Base-by-base conservation (phyloP, 1,284 basidiomycete genomes). In the Phellopilus nigrolimitatus region DNA sequence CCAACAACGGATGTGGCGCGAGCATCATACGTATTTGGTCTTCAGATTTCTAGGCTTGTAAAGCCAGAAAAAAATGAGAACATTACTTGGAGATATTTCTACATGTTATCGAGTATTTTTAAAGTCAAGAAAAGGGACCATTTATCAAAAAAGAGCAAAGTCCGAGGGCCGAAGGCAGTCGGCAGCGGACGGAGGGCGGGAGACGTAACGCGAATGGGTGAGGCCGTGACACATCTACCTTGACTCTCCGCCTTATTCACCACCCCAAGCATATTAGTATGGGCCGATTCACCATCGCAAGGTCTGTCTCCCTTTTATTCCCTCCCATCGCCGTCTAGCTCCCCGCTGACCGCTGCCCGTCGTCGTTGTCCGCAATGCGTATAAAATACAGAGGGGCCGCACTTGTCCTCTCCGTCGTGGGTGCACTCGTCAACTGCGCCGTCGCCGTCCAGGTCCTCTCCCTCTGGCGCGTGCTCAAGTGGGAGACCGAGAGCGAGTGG, bases 401-500 rank as follows among this genome's bases (percentile, higher is more conserved):
- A 7, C 66, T 82, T 45, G 66, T 71, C 38, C 74, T 79, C 54
- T 79, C 85, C 22, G 61, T 79, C 57, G 65, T 78, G 40, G 81
- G 80, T 47, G 72, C 76, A 2, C 56, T 79, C 46, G 66, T 75
- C 58, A 85, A 88, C 65, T 60, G 72, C 39, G 67, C 69, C 15
- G 68, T 83, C 59, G 76, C 82, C 17, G 59, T 73, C 22, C 78
- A 82, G 55, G 71, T 85, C 52, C 68, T 80, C 33, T 66, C 76
- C 47, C 63, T 75, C 22, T 86, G 76, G 74, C 71, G 72, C 48
- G 76, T 79, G n/a, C 70, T 84, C 61, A 76, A 73, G 59, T 82
- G 80, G 77, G 83, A 86, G 56, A 72, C 76, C 21, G 81, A 82
- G 59, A 79, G 74, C 58, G 85, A 88, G 60, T 88, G 83, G 84